Conservation (phyloP, 2,329 filamentous ascomycete species). For the Fusarium odoratissimum region DNA sequence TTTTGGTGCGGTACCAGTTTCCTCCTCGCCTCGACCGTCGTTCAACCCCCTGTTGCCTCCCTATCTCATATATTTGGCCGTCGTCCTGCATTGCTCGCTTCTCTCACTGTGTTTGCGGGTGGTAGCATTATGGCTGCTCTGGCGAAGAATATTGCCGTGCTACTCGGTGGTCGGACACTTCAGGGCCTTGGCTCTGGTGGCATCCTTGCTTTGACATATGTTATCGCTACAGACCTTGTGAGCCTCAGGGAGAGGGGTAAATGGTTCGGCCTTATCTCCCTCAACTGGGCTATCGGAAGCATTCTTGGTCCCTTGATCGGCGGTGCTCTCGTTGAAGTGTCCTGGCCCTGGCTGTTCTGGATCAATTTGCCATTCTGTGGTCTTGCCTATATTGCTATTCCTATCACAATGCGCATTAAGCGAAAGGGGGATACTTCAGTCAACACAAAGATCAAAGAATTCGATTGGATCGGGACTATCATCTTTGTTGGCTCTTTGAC, state of each 20-base stretch:
- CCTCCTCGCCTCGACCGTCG: slow-evolving; percentile 41
- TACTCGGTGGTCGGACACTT: slow-evolving; percentile 62
- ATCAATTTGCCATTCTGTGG: slow-evolving; percentile 68
- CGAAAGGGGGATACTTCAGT: slow-evolving; percentile 22
- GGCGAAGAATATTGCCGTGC: slow-evolving; percentile 29
- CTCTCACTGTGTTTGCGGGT: slow-evolving; percentile 31
- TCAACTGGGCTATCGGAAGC: slow-evolving; percentile 68
- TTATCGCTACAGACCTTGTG: slow-evolving; percentile 60
- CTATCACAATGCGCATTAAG: slow-evolving; percentile 34
- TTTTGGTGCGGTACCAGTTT: slow-evolving; percentile 44
- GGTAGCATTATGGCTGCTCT: slow-evolving; percentile 40
- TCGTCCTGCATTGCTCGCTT: slow-evolving; percentile 32
- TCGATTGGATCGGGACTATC: slow-evolving; percentile 72
- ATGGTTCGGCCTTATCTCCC: slow-evolving; percentile 53
- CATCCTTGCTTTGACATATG: slow-evolving; percentile 59
- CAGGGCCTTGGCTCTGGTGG: slow-evolving; percentile 65
- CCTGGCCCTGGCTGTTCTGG: slow-evolving; percentile 74
- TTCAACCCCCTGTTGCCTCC: slow-evolving; percentile 41
- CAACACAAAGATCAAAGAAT: slow-evolving; percentile 42
- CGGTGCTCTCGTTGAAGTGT: slow-evolving; percentile 63
- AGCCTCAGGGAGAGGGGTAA: slow-evolving; percentile 56
- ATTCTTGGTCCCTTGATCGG: slow-evolving; percentile 55
- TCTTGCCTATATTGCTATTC: slow-evolving; percentile 34
- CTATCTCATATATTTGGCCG: slow-evolving; percentile 42
- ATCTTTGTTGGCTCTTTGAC: slow-evolving; percentile 70